phyloP scores from a whole-genome alignment of 2,329 filamentous ascomycete species.

The Lachnellula occidentalis region DNA sequence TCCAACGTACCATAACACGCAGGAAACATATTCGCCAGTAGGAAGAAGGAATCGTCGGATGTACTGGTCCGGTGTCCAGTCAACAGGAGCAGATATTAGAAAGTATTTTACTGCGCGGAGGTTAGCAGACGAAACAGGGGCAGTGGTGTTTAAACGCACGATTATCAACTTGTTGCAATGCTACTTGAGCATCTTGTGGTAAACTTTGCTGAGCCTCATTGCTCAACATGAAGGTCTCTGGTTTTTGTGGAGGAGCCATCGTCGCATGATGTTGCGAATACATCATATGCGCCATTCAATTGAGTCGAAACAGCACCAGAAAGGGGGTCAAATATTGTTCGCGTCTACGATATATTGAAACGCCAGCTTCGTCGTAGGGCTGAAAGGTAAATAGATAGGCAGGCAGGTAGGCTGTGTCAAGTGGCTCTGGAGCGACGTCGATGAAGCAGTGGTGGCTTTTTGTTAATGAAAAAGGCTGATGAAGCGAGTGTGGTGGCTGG shows the following conservation, averaged over 20 bases:
- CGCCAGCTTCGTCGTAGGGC: slow-evolving; percentile 19
- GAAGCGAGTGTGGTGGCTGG: slow-evolving; percentile 27
- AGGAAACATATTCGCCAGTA: slow-evolving; percentile 97
- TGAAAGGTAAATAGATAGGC: slow-evolving; percentile 8
- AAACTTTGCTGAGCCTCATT: slow-evolving; percentile 94
- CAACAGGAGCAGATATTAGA: slow-evolving; percentile 94
- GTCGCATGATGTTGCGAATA: slow-evolving; percentile 71
- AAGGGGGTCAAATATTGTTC: slow-evolving; percentile 17
- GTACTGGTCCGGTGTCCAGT: slow-evolving; percentile 95
- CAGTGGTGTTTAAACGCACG: slow-evolving; percentile 52
- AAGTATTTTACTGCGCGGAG: slow-evolving; percentile 84
- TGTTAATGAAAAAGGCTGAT: slow-evolving; percentile 19
- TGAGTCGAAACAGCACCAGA: slow-evolving; percentile 26
- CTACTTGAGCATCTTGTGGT: slow-evolving; percentile 93
- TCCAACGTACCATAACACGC: slow-evolving; percentile 72
- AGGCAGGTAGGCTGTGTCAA: slow-evolving; percentile 11
- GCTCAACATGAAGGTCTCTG: slow-evolving; percentile 98
- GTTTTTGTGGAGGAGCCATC: slow-evolving; percentile 91
- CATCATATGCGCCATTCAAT: slow-evolving; percentile 48
- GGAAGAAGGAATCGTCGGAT: slow-evolving; percentile 93
- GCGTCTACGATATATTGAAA: slow-evolving; percentile 25
- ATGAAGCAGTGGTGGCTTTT: slow-evolving; percentile 27
- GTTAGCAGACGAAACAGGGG: slow-evolving; percentile 22
- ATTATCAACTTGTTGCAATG: slow-evolving; percentile 97
- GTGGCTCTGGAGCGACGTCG: slow-evolving; percentile 21